phyloP scores from a whole-genome alignment of 139 green algal species.

The Volvox africanus region DNA sequence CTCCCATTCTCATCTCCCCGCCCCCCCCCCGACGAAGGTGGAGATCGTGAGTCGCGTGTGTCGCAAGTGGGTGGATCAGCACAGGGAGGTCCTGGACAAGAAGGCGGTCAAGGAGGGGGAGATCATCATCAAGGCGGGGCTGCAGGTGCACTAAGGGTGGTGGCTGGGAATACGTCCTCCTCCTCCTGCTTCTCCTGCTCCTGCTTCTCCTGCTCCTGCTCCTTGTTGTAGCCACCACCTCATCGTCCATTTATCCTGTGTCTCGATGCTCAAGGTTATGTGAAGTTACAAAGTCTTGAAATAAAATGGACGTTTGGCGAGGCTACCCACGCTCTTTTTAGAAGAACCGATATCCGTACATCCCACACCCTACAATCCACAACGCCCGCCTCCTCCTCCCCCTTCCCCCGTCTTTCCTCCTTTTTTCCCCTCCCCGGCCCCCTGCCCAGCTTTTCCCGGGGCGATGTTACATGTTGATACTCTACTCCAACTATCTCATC shows the following conservation, averaged over 20 bases:
- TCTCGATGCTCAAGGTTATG: too few relatives aligned
- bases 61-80: constrained; percentile 56
- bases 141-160: neutral
- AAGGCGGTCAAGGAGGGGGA: constrained; percentile 55
- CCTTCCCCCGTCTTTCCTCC: neutral
- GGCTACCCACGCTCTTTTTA: too few relatives aligned
- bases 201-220: neutral
- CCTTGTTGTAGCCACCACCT: neutral
- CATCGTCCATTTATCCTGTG: too few relatives aligned
- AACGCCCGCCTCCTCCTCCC: neutral
- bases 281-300: too few relatives aligned
- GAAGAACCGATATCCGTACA: too few relatives aligned
- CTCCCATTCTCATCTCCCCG: neutral
- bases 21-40: constrained; percentile 38
- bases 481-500: constrained; percentile 65
- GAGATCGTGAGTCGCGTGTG: constrained; percentile 59
- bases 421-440: neutral
- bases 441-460: constrained; percentile 46
- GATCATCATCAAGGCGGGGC: constrained; percentile 57
- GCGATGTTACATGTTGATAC: constrained; percentile 53
- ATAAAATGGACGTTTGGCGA: too few relatives aligned
- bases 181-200: too few relatives aligned
- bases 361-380: too few relatives aligned
- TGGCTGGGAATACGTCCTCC: neutral
- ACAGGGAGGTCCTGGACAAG: constrained; percentile 55